Evolutionary conservation across 352 stramenopile genomes (phyloP), one percentile per base, ranked within the genome.

Genomic region (Aphanomyces euteiches): DNA sequence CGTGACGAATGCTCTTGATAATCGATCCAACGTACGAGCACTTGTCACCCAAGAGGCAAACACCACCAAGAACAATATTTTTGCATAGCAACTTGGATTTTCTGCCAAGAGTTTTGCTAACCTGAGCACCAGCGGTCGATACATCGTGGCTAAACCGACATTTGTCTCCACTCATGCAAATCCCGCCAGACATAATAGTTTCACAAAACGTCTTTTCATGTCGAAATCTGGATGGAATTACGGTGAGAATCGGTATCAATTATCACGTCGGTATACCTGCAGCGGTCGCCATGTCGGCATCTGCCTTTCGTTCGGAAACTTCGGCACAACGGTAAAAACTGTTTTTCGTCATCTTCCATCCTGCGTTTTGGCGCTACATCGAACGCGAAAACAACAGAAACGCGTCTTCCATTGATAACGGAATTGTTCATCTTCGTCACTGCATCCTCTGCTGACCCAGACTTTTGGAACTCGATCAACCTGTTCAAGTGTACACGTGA

Each of bases 401-500:
- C 36, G 21, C 54, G 54, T 3, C 43, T 19, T 12, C 54, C 54
- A 1, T 37, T 36, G 19, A 53, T 6, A 21, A 67, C 59, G 28
- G 59, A 36, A 58, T 67, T 67, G 59, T 67, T 67, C 6, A 67
- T 56, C 19, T 3, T 56, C 19, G 59, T 37, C 12, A 67, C 36
- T 12, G 59, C 48, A n/a, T 45, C 36, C 10, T 15, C 3, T 12
- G 34, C 41, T 7, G 61, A 57, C 19, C 2, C 3, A 19, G 47
- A 13, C 59, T 67, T 67, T 67, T 67, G 59, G n/a, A 56, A 67
- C 21, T 67, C 59, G 40, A 67, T 67, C 5, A 37, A 19, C n/a
- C 59, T 67, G 28, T 28, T 28, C 28, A 28, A 67, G 15, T 10
- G 10, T 36, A 53, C 8, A 58, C 10, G 39, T 67, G 17, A 67